These are phyloP conservation scores for Primulina eburnea DNA, from an alignment of 257 asterid species.

Conservation along the genomic window DNA sequence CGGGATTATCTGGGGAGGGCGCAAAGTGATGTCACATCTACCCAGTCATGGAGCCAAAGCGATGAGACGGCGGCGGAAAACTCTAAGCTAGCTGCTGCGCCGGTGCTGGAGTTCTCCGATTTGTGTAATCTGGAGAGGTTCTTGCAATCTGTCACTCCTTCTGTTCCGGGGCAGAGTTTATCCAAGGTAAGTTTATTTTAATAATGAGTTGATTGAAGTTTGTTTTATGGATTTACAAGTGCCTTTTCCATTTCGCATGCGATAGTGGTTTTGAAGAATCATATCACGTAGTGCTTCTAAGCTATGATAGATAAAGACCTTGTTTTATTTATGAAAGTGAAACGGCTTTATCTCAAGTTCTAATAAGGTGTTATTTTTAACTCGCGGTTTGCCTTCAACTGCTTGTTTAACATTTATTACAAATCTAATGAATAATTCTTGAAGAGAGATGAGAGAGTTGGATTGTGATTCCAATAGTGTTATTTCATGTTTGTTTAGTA, in stretches of 20 bases:
- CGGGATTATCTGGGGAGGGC: slow-evolving; percentile 62
- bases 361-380: not conserved
- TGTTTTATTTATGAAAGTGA: not conserved
- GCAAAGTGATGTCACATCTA: slow-evolving; percentile 60
- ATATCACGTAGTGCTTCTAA: not conserved
- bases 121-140: slow-evolving; percentile 73
- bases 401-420: not conserved
- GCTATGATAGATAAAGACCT: not conserved
- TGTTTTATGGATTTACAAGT: slow-evolving; percentile 5
- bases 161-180: slow-evolving; percentile 63
- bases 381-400: not conserved
- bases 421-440: not conserved
- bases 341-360: not conserved
- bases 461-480: not conserved
- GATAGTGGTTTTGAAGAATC: not conserved
- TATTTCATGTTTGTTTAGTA: not conserved
- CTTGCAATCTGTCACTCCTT: slow-evolving; percentile 74
- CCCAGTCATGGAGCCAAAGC: slow-evolving; percentile 30
- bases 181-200: slow-evolving; percentile 51
- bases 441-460: not conserved
- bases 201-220: slow-evolving; percentile 23
- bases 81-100: slow-evolving; percentile 21
- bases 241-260: not conserved
- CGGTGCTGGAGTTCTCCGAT: slow-evolving; percentile 33
- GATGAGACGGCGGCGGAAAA: slow-evolving; percentile 47